Percentiles rank a stretch among this genome's conserved stretches.
Evolutionary conservation across 768 basidiomycete genomes (phyloP).

Genomic region (Coprinopsis sp.): DNA sequence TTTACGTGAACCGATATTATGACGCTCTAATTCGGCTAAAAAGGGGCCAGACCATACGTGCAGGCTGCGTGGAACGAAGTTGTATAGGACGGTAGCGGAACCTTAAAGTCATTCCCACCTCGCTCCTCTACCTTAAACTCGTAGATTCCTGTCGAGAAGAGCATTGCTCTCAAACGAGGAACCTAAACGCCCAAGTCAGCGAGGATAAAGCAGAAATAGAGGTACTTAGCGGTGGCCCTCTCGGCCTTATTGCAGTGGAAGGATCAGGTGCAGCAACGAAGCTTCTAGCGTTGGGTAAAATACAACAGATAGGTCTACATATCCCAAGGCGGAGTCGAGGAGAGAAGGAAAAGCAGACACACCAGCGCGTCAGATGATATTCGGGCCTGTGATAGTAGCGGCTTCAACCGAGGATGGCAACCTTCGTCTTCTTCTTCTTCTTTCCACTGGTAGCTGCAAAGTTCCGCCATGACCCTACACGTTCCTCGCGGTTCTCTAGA

Average conservation of each 20-base stretch:
- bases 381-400: conserved; percentile 8
- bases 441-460: conserved; percentile 60
- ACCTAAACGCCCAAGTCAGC: conserved; percentile 13
- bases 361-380: conserved; percentile 6
- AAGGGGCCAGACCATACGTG: no score
- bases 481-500: conserved; percentile 68
- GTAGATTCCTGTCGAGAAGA: no score
- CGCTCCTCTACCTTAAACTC: no score
- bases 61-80: no score
- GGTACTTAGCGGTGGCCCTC: conserved; percentile 15
- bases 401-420: conserved; percentile 56
- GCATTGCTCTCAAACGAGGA: neutral
- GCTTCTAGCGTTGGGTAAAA: no score
- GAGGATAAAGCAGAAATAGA: conserved; percentile 6
- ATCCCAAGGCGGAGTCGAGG: no score
- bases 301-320: neutral
- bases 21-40: no score
- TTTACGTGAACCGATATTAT: no score
- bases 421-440: conserved; percentile 83
- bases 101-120: no score
- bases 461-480: conserved; percentile 80
- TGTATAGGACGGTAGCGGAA: no score
- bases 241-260: no score
- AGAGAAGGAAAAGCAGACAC: conserved; percentile 7
- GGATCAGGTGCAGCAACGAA: no score